These are phyloP conservation scores for Lophiotrema nucula DNA, from an alignment of 495 filamentous ascomycete species.

Conservation along the genomic window DNA sequence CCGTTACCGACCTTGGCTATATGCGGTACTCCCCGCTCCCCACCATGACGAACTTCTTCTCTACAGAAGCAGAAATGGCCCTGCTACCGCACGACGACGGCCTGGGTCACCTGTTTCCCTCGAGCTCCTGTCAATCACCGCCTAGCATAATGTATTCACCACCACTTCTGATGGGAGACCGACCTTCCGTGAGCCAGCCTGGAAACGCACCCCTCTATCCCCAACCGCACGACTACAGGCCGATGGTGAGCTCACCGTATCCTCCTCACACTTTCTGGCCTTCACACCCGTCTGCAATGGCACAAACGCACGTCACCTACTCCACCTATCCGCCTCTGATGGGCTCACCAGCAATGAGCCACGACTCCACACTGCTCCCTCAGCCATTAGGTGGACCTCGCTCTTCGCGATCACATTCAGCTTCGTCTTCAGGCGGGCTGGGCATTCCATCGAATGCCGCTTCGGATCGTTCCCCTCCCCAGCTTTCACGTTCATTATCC, in stretches of 20 bases:
- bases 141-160: conserved; percentile 30
- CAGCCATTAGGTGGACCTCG: conserved; percentile 11
- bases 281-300: conserved; percentile 8
- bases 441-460: conserved; percentile 9
- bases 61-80: conserved; percentile 36
- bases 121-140: conserved; percentile 28
- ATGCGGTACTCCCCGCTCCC: not conserved
- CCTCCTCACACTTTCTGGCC: conserved; percentile 28
- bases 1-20: too few species aligned
- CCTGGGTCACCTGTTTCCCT: conserved; percentile 34
- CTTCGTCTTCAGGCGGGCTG: conserved; percentile 19
- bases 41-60: conserved; percentile 39
- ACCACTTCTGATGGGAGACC: conserved; percentile 23
- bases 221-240: conserved; percentile 14
- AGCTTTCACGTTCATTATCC: conserved; percentile 31
- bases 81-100: conserved; percentile 36
- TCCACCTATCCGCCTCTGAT: conserved; percentile 30
- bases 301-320: conserved; percentile 7
- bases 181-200: conserved; percentile 4
- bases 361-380: conserved; percentile 9
- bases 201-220: conserved; percentile 18
- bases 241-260: conserved; percentile 22
- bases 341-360: conserved; percentile 3
- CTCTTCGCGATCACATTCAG: conserved; percentile 26
- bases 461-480: conserved; percentile 9